phyloP scores from a whole-genome alignment of 108 stramenopile genomes.

The Mayamaea pseudoterrestris region DNA sequence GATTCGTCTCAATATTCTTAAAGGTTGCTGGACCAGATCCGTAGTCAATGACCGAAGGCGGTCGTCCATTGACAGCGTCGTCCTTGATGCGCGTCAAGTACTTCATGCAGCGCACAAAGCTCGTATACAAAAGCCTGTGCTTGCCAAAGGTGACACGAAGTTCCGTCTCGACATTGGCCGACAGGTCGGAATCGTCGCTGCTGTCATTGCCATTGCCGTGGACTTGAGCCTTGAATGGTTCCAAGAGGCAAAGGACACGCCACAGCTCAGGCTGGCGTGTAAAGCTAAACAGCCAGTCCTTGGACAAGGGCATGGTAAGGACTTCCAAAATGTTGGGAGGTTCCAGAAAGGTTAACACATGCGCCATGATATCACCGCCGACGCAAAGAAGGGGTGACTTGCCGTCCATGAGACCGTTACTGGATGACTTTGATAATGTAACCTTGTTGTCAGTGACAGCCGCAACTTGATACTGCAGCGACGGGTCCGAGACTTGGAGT shows the following conservation, averaged over 20 bases:
- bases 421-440: too few species aligned
- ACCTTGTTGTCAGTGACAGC: too few species aligned
- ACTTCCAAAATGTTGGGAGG: conserved; percentile 51
- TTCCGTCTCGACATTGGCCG: background rate
- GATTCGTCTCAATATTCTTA: conserved; percentile 15
- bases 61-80: conserved; percentile 40
- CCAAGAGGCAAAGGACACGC: conserved; percentile 61
- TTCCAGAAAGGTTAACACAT: conserved; percentile 50
- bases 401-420: background rate
- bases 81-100: conserved; percentile 61
- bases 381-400: conserved; percentile 29
- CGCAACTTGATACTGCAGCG: too few species aligned
- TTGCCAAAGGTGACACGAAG: conserved; percentile 22
- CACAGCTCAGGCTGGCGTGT: conserved; percentile 62
- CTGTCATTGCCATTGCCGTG: conserved; percentile 15
- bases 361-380: conserved; percentile 68
- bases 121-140: conserved; percentile 59
- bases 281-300: conserved; percentile 48
- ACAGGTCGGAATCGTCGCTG: background rate
- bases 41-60: conserved; percentile 26
- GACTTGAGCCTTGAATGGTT: conserved; percentile 73
- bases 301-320: conserved; percentile 63
- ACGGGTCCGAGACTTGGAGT: too few species aligned
- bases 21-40: conserved; percentile 5
- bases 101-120: conserved; percentile 64